These are phyloP conservation scores for Stygiomarasmius scandens DNA, from an alignment of 1,284 basidiomycete genomes.

Conservation along the genomic window DNA sequence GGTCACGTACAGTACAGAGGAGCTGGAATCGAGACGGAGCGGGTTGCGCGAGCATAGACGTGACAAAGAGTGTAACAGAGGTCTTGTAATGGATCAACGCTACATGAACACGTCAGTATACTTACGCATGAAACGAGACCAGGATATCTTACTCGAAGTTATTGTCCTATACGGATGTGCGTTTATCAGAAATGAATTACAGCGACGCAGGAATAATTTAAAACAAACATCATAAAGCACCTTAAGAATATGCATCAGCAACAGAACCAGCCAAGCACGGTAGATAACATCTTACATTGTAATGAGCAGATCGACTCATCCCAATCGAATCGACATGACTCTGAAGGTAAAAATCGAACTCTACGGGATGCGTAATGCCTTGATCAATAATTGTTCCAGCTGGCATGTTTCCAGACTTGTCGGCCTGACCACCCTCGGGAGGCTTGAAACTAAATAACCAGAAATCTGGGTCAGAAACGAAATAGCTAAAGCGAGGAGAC, in stretches of 20 bases:
- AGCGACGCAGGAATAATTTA: not conserved
- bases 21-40: constrained; percentile 59
- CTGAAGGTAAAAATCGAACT: constrained; percentile 70
- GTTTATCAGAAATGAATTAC: constrained; percentile 5
- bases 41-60: constrained; percentile 56
- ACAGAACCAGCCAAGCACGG: not conserved
- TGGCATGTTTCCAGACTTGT: constrained; percentile 66
- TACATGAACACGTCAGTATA: constrained; percentile 16
- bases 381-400: constrained; percentile 73
- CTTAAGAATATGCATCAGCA: not conserved
- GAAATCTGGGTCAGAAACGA: not conserved
- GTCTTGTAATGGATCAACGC: constrained; percentile 46
- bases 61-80: constrained; percentile 56
- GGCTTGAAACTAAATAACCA: not conserved
- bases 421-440: constrained; percentile 37
- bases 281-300: not conserved
- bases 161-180: constrained; percentile 39
- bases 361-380: constrained; percentile 65
- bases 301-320: not conserved
- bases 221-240: constrained; percentile 42
- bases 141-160: constrained; percentile 36
- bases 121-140: not conserved
- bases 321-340: not conserved
- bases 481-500: not conserved
- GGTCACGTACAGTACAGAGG: constrained; percentile 52